Evolutionary conservation across 768 basidiomycete species (phyloP), one percentile per base, ranked within the genome.

Genomic region (Paxillus involutus): DNA sequence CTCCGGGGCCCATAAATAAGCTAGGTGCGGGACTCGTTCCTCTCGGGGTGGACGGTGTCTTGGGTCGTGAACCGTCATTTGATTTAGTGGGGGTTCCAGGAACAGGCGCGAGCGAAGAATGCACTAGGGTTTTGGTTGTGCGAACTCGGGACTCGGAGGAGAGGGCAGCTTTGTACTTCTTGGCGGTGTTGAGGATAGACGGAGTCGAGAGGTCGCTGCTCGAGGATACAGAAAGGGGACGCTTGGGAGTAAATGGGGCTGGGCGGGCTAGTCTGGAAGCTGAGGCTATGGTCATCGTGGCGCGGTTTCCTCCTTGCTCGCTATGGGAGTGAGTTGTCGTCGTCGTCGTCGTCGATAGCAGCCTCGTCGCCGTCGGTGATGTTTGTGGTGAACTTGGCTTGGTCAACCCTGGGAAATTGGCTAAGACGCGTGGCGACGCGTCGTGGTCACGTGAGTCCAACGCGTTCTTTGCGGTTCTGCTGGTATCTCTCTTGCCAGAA

Each of bases 151-250:
- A 74, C 55, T 79, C 78, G 7, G 69, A 58, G 2, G 85, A 85
- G 14, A 89, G 67, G 0, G 81, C 63, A 0, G 86, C 82, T 63
- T 86, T 88, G 73, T 85, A 88, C 65, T 85, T 86, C 75, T 85
- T 88, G 61, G 79, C 70, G 8, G 83, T 79, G 2, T 32, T 61
- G 26, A 73, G 68, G n/a, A 70, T 49, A 47, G 72, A 73, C 11
- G 74, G 69, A 0, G 74, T 75, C 3, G 71, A 50, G 0, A 77
- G 58, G 36, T 75, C 71, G 14, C 54, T 66, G 19, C 71, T 68
- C n/a, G 73, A 61, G 8, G 63, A 53, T 30, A 67, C 65, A 30
- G 77, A 80, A 41, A 77, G 65, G 2, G 80, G 76, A 17, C 82
- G 75, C 59, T 78, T 83, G 16, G 84, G 84, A 1, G 83, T 85